Conservation (phyloP, 2,329 filamentous ascomycete genomes). For the Pleoardoris graminearum region DNA sequence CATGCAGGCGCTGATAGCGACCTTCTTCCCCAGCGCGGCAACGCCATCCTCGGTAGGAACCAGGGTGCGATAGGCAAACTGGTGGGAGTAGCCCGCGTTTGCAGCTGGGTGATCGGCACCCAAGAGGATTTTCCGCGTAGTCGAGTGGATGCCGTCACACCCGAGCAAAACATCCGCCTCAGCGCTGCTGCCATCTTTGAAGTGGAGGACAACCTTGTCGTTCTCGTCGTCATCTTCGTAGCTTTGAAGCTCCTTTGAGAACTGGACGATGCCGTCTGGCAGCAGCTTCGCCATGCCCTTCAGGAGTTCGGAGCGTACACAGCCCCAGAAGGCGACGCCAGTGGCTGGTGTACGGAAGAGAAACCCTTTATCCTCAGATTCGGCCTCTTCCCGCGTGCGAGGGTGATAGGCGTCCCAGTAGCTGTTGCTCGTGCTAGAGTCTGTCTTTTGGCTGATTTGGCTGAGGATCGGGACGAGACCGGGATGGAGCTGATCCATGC, state of each 20-base stretch:
- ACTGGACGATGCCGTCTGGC: slow-evolving; percentile 9
- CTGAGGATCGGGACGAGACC: slow-evolving; percentile 3
- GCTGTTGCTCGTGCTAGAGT: neutral
- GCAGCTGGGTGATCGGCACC: slow-evolving; percentile 9
- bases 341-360: slow-evolving; percentile 5
- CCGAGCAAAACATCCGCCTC: slow-evolving; percentile 47
- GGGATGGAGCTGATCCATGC: slow-evolving; percentile 7
- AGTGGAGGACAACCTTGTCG: slow-evolving; percentile 33
- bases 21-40: slow-evolving; percentile 32
- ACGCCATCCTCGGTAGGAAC: slow-evolving; percentile 41
- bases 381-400: neutral
- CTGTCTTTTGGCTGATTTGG: slow-evolving; percentile 1
- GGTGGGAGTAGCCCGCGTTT: slow-evolving; percentile 19
- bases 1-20: slow-evolving; percentile 20
- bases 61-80: slow-evolving; percentile 24
- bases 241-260: slow-evolving; percentile 14
- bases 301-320: slow-evolving; percentile 14
- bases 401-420: slow-evolving; percentile 12
- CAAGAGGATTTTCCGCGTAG: neutral
- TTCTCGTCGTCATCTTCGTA: neutral
- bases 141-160: slow-evolving; percentile 51
- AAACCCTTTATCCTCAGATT: neutral
- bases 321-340: slow-evolving; percentile 8
- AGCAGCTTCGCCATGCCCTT: slow-evolving; percentile 12
- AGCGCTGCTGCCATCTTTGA: slow-evolving; percentile 33